phyloP scores from a whole-genome alignment of 495 filamentous ascomycete species.

The Podospora appendiculata region DNA sequence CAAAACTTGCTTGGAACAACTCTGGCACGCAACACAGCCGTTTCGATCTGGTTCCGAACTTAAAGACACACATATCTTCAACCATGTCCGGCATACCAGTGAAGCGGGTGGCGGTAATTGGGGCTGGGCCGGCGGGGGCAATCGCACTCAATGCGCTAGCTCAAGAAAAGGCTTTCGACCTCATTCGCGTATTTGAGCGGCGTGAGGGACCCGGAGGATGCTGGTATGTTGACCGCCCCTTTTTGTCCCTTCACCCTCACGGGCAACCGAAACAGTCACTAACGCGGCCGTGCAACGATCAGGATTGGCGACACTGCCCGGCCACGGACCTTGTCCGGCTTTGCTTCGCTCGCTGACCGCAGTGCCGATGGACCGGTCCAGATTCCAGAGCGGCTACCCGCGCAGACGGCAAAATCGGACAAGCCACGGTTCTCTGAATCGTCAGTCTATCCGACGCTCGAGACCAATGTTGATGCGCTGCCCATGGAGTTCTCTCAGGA shows the following conservation, averaged over 20 bases:
- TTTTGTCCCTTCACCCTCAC: too few relatives aligned
- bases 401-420: slow-evolving; percentile 30
- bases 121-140: slow-evolving; percentile 50
- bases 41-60: neutral
- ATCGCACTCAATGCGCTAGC: slow-evolving; percentile 51
- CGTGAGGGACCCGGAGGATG: slow-evolving; percentile 50
- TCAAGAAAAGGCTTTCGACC: slow-evolving; percentile 47
- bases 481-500: slow-evolving; percentile 35
- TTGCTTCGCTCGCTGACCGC: slow-evolving; percentile 34
- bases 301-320: slow-evolving; percentile 35
- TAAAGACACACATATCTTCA: neutral
- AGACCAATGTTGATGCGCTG: slow-evolving; percentile 32
- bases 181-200: slow-evolving; percentile 52
- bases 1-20: neutral
- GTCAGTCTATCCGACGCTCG: slow-evolving; percentile 35
- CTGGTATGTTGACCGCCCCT: slow-evolving; percentile 31
- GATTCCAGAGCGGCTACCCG: slow-evolving; percentile 39
- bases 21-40: neutral
- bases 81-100: slow-evolving; percentile 6
- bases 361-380: slow-evolving; percentile 41
- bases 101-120: slow-evolving; percentile 51
- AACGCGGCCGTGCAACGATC: slow-evolving; percentile 2
- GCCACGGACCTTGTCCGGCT: slow-evolving; percentile 26
- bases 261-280: neutral
- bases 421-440: slow-evolving; percentile 44